These are phyloP conservation scores for Annulohypoxylon bovei DNA, from an alignment of 495 filamentous ascomycete genomes.

Conservation along the genomic window DNA sequence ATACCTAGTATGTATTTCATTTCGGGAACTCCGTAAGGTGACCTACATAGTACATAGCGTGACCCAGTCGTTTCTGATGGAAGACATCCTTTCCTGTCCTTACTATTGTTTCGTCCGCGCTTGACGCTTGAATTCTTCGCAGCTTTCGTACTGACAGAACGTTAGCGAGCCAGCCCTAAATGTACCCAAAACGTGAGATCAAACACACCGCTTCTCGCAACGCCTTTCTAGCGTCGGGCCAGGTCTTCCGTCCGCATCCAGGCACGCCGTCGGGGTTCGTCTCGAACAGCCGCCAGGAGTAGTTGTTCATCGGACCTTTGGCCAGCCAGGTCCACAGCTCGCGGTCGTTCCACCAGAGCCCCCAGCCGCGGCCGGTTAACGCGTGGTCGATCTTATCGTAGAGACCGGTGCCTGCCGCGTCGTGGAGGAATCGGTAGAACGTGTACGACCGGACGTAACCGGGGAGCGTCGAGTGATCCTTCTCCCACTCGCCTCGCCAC, in stretches of 20 bases:
- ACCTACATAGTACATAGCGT: background rate
- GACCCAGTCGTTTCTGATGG: background rate
- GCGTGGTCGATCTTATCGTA: conserved; percentile 38
- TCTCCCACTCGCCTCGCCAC: conserved; percentile 37
- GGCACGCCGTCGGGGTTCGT: conserved; percentile 26
- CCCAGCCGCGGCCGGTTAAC: conserved; percentile 33
- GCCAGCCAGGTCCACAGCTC: conserved; percentile 39
- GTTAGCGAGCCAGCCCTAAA: conserved; percentile 4
- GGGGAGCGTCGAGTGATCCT: conserved; percentile 17
- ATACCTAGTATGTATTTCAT: too few relatives aligned
- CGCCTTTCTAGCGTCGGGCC: conserved; percentile 20
- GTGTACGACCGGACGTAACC: conserved; percentile 22
- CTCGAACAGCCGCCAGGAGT: conserved; percentile 38
- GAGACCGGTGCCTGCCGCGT: conserved; percentile 41
- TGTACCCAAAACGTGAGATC: background rate
- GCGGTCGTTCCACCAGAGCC: conserved; percentile 45
- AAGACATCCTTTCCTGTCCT: background rate
- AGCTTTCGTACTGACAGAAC: conserved; percentile 12
- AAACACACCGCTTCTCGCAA: conserved; percentile 27
- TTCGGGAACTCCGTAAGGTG: background rate
- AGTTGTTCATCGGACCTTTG: conserved; percentile 33
- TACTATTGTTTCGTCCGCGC: background rate
- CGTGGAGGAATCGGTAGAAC: conserved; percentile 41
- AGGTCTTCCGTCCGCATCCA: conserved; percentile 31
- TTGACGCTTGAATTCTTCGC: conserved; percentile 24